Evolutionary conservation across 306 rosid species (phyloP), one percentile per base, ranked within the genome.

Genomic region (Astragalus membranaceus): DNA sequence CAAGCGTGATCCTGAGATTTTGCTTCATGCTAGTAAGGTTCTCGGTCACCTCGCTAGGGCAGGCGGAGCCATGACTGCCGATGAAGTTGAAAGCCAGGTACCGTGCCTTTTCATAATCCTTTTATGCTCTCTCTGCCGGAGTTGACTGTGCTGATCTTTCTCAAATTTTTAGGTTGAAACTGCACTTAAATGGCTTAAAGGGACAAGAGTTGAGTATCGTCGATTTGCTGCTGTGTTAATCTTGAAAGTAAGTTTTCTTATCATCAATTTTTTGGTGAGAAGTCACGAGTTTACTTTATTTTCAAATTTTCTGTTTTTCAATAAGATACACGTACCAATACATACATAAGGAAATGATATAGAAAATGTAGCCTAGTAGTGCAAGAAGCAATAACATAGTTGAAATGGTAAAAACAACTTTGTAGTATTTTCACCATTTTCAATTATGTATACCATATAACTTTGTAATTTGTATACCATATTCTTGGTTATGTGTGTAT

Each of bases 21-120:
- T 94, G 79, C 91, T 87, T 76, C 87, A 88, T 36, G 99, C 97
- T 37, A 91, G 99, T 75, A 87, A 84, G 75, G 99, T 94, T 79
- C 83, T 94, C 51, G 99, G 99, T 69, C 99, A 94, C 73, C 86
- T 94, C 12, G 99, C 91, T 42, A 83, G 96, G 82, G 97, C 97
- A 4, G 99, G 99, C 5, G 99, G 99, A 49, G 91, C 99, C 51
- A 94, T 91, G 97, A 94, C 99, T 12, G 97, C 97, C 0, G 97
- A 94, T 78, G 97, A 94, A 85, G 97, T 91, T 52, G 96, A 94
- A 84, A 85, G 84, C 73, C 99, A 94, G 96, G 99, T 93, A 32
- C 72, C 78, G 42, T 63, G 10, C 46, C 12, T 30, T 63, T 36
- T 43, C 4, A 13, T 14, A 37, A 62, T 26, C 29, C 1, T 16